These are phyloP conservation scores for Pythium rhizo-oryzae DNA, from an alignment of 352 stramenopile genomes.

Conservation along the genomic window DNA sequence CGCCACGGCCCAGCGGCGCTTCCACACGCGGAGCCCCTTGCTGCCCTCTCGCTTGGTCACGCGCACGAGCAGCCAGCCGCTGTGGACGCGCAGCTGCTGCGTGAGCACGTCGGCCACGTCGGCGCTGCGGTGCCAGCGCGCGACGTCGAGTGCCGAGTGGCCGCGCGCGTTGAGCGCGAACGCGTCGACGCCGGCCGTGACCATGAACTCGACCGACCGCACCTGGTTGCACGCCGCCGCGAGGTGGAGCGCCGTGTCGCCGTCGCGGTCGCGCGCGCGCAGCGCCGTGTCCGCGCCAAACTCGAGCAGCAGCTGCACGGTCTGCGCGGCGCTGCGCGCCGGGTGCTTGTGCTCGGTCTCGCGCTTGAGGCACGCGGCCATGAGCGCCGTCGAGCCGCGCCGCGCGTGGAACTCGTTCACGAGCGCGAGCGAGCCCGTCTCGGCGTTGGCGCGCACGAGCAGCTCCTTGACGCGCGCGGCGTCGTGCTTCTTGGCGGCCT, in stretches of 20 bases:
- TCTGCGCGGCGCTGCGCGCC: slow-evolving; percentile 26
- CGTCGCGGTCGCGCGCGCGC: slow-evolving; percentile 39
- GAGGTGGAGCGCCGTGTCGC: slow-evolving; percentile 71
- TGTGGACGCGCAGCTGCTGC: slow-evolving; percentile 48
- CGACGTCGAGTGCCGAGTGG: slow-evolving; percentile 63
- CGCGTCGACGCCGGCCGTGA: slow-evolving; percentile 44
- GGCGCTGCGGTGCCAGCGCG: slow-evolving; percentile 47
- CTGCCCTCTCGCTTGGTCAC: slow-evolving; percentile 19
- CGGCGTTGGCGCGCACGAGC: slow-evolving; percentile 9
- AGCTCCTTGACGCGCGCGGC: slow-evolving; percentile 19
- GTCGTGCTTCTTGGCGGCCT: slow-evolving; percentile 30
- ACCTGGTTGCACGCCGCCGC: slow-evolving; percentile 59
- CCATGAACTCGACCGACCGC: slow-evolving; percentile 53
- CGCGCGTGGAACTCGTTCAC: slow-evolving; percentile 49
- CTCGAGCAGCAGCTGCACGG: slow-evolving; percentile 57
- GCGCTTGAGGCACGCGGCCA: slow-evolving; percentile 55
- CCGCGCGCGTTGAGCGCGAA: slow-evolving; percentile 59
- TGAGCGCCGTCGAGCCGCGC: slow-evolving; percentile 66
- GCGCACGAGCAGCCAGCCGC: slow-evolving; percentile 60
- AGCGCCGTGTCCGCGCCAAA: slow-evolving; percentile 52
- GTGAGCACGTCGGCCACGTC: slow-evolving; percentile 50
- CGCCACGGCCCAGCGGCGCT: slow-evolving; percentile 60
- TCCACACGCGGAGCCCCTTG: slow-evolving; percentile 51
- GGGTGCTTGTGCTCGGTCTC: slow-evolving; percentile 34
- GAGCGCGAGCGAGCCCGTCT: slow-evolving; percentile 22